Evolutionary conservation across 192 early-diverging fungal species (phyloP).

Genomic region (Linnemannia exigua): DNA sequence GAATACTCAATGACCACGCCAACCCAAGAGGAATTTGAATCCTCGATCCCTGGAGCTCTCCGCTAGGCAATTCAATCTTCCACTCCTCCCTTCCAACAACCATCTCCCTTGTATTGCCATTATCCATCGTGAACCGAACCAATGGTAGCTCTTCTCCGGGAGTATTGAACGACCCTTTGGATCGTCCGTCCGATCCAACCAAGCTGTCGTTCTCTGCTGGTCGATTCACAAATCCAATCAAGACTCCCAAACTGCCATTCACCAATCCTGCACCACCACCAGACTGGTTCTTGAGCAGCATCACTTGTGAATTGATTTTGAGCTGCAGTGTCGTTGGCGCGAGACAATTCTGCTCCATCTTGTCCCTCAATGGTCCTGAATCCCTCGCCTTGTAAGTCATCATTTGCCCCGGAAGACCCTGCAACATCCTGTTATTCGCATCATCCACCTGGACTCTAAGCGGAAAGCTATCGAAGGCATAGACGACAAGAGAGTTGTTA

Average conservation of each 20-base stretch:
- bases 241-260: slow-evolving; percentile 82
- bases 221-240: slow-evolving; percentile 30
- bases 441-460: slow-evolving; percentile 82
- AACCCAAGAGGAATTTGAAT: slow-evolving; percentile 81
- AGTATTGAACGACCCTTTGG: slow-evolving; percentile 26
- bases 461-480: slow-evolving; percentile 69
- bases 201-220: slow-evolving; percentile 31
- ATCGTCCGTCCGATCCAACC: slow-evolving; percentile 9
- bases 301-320: slow-evolving; percentile 86
- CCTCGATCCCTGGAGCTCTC: slow-evolving; percentile 27
- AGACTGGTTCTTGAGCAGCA: slow-evolving; percentile 82
- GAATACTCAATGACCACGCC: slow-evolving; percentile 91
- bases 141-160: slow-evolving; percentile 46
- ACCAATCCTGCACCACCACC: slow-evolving; percentile 64
- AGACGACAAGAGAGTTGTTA: no score
- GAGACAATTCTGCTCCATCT: slow-evolving; percentile 66
- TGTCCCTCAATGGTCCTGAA: slow-evolving; percentile 30
- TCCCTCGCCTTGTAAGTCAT: slow-evolving; percentile 65
- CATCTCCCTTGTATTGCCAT: slow-evolving; percentile 57
- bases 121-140: slow-evolving; percentile 57
- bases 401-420: slow-evolving; percentile 61
- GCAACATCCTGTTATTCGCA: slow-evolving; percentile 73
- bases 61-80: slow-evolving; percentile 66
- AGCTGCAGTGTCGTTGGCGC: slow-evolving; percentile 75
- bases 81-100: slow-evolving; percentile 66